Conservation (phyloP, 2,329 filamentous ascomycete genomes). For the Ceratocystis papillata region DNA sequence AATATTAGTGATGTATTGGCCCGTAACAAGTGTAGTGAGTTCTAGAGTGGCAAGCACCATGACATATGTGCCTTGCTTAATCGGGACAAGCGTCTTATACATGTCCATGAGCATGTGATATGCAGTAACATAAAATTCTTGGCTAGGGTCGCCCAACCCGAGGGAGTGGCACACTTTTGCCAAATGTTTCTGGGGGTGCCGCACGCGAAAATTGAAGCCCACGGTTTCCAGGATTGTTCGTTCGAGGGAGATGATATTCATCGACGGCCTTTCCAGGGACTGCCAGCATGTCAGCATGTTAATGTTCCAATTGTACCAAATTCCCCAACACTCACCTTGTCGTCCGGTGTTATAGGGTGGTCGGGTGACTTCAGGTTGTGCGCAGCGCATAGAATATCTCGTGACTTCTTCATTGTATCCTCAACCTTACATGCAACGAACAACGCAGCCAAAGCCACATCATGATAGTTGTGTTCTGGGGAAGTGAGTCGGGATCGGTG, state of each 20-base stretch:
- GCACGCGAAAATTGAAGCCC: slow-evolving; percentile 84
- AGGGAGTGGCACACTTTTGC: slow-evolving; percentile 63
- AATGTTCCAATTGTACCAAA: background rate
- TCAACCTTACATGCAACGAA: slow-evolving; percentile 96
- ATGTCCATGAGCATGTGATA: slow-evolving; percentile 80
- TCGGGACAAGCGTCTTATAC: slow-evolving; percentile 82
- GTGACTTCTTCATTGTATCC: slow-evolving; percentile 93
- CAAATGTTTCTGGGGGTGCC: slow-evolving; percentile 75
- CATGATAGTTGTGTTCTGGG: slow-evolving; percentile 74
- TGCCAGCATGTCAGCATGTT: slow-evolving; percentile 31
- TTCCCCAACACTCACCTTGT: slow-evolving; percentile 48
- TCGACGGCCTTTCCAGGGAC: slow-evolving; percentile 69
- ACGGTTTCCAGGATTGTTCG: slow-evolving; percentile 85
- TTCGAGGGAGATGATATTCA: slow-evolving; percentile 79
- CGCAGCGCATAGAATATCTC: slow-evolving; percentile 80
- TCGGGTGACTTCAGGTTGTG: slow-evolving; percentile 68
- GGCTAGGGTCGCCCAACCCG: slow-evolving; percentile 36
- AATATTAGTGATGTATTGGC: slow-evolving; percentile 43
- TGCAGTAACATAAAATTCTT: slow-evolving; percentile 53
- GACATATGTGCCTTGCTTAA: slow-evolving; percentile 80
- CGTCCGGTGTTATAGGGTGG: slow-evolving; percentile 65
- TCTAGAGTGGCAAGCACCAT: slow-evolving; percentile 76
- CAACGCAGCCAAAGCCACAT: slow-evolving; percentile 76
- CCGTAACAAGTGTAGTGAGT: slow-evolving; percentile 60
- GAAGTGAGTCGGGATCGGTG: slow-evolving; percentile 86